phyloP scores from a whole-genome alignment of 2,329 filamentous ascomycete species.

The Ramularia endophylla region DNA sequence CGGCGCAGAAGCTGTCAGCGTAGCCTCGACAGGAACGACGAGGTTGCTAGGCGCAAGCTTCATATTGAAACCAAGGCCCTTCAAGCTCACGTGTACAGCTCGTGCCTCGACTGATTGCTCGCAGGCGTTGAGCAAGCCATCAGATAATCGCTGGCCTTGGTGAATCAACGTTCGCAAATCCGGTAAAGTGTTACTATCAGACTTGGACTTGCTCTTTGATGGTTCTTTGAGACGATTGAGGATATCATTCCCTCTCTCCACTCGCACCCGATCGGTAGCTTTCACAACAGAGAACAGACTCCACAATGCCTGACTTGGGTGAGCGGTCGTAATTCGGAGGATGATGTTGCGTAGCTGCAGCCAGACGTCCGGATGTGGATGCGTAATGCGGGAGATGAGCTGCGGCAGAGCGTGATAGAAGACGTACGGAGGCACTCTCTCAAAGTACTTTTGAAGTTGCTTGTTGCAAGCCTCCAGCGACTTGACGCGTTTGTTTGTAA shows the following conservation, averaged over 20 bases:
- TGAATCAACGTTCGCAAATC: constrained; percentile 68
- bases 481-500: constrained; percentile 49
- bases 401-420: constrained; percentile 84
- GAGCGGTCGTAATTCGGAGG: constrained; percentile 73
- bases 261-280: constrained; percentile 66
- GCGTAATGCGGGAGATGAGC: constrained; percentile 91
- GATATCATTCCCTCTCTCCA: constrained; percentile 43
- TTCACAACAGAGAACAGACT: constrained; percentile 81
- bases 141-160: constrained; percentile 74
- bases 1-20: constrained; percentile 76
- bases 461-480: constrained; percentile 65
- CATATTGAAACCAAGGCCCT: constrained; percentile 76
- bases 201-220: constrained; percentile 51
- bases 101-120: constrained; percentile 70
- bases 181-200: constrained; percentile 41
- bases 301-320: constrained; percentile 91
- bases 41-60: constrained; percentile 75
- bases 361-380: constrained; percentile 73
- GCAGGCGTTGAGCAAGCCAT: constrained; percentile 74
- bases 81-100: constrained; percentile 67
- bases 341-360: constrained; percentile 73
- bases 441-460: constrained; percentile 73
- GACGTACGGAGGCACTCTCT: constrained; percentile 65
- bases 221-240: constrained; percentile 40
- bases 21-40: constrained; percentile 83